Evolutionary conservation across 768 basidiomycete genomes (phyloP).

Genomic region (Boletus subcaerulescens): DNA sequence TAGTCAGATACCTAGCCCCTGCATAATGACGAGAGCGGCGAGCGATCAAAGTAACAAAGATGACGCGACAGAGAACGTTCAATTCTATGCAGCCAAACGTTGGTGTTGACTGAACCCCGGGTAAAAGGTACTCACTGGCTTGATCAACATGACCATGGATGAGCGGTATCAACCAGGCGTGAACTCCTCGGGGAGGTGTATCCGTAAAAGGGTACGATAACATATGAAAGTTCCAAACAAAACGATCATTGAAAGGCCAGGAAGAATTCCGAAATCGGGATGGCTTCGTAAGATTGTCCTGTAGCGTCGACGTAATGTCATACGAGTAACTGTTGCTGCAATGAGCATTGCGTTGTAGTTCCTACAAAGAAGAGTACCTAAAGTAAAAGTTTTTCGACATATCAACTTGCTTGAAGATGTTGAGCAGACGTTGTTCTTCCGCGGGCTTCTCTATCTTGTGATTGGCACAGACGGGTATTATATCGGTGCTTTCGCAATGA

Average conservation of each 20-base stretch:
- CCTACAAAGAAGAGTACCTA: conserved; percentile 48
- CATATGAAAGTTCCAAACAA: conserved; percentile 94
- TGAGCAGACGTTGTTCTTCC: conserved; percentile 86
- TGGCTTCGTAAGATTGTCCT: conserved; percentile 78
- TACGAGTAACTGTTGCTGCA: conserved; percentile 74
- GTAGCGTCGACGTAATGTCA: conserved; percentile 93
- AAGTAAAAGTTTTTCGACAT: conserved; percentile 99
- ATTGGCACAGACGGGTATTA: conserved; percentile 71
- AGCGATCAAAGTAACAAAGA: conserved; percentile 94
- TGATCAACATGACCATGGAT: conserved; percentile 98
- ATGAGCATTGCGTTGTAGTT: not conserved
- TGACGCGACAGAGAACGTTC: conserved; percentile 81
- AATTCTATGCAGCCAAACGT: conserved; percentile 55
- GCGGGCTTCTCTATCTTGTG: conserved; percentile 85
- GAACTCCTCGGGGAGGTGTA: conserved; percentile 41
- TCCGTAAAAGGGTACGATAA: conserved; percentile 64
- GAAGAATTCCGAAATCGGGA: conserved; percentile 40
- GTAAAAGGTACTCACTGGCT: conserved; percentile 69
- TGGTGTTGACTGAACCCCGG: not conserved
- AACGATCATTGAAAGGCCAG: conserved; percentile 82
- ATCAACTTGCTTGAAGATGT: conserved; percentile 93
- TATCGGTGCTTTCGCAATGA: conserved; percentile 90
- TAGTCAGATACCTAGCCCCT: conserved; percentile 89
- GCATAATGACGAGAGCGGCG: conserved; percentile 93
- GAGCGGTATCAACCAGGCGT: conserved; percentile 86